Evolutionary conservation across 352 stramenopile species (phyloP).

Genomic region (Phytophthora tubulina): DNA sequence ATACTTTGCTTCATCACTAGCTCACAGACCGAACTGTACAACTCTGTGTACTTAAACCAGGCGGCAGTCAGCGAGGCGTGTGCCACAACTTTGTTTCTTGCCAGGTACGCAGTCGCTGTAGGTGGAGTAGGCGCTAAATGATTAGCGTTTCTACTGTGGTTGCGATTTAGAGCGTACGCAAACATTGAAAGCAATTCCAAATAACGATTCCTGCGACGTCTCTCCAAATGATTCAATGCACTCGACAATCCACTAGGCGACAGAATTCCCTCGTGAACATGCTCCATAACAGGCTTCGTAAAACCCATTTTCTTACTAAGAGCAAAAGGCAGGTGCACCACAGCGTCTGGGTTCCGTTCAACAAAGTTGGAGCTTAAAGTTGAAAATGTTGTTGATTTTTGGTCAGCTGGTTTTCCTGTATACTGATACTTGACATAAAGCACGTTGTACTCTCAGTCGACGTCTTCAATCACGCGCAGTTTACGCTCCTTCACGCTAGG

Average conservation of each 20-base stretch:
- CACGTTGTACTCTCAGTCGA: too few relatives aligned
- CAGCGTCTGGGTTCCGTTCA: too few relatives aligned
- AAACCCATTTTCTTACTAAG: slow-evolving; percentile 1
- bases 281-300: background rate
- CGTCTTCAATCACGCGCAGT: too few relatives aligned
- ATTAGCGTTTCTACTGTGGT: background rate
- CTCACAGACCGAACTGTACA: background rate
- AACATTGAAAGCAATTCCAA: background rate
- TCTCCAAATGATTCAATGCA: background rate
- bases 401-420: too few relatives aligned
- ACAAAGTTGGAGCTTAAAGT: too few relatives aligned
- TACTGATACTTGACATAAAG: too few relatives aligned
- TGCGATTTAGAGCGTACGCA: background rate
- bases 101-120: background rate
- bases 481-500: too few relatives aligned
- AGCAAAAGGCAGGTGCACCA: too few relatives aligned
- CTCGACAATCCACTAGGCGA: background rate
- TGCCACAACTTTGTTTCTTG: background rate
- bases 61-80: background rate
- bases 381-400: too few relatives aligned
- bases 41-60: background rate
- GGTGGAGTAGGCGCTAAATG: background rate
- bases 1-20: background rate
- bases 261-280: slow-evolving; percentile 4
- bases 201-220: background rate